Conservation (phyloP, 306 rosid genomes). For the Alnus rubra region DNA sequence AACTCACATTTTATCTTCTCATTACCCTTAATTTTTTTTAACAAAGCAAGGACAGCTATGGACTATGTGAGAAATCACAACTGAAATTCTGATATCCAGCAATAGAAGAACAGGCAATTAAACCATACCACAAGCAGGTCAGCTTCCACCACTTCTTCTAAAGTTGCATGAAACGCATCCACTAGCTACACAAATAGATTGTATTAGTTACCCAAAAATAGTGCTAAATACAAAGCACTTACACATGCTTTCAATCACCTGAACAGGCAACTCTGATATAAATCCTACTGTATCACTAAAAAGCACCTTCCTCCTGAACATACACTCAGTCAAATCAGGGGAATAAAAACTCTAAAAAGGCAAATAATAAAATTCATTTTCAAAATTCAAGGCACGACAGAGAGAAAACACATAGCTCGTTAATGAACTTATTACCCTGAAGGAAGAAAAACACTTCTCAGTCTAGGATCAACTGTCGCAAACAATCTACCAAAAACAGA, state of each 20-base stretch:
- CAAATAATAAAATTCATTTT: neutral
- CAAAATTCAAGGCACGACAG: slow-evolving; percentile 3
- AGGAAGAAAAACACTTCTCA: slow-evolving; percentile 81
- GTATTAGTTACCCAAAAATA: slow-evolving; percentile 24
- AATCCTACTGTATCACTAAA: slow-evolving; percentile 91
- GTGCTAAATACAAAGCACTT: slow-evolving; percentile 12
- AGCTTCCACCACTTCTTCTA: slow-evolving; percentile 96
- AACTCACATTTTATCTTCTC: neutral
- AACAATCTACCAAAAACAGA: slow-evolving; percentile 60
- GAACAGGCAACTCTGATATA: slow-evolving; percentile 90
- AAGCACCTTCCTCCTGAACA: slow-evolving; percentile 79
- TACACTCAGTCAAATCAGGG: slow-evolving; percentile 17
- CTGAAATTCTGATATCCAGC: slow-evolving; percentile 16
- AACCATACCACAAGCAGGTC: slow-evolving; percentile 91
- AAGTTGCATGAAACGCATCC: slow-evolving; percentile 97
- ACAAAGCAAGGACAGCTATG: neutral
- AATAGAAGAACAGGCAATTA: slow-evolving; percentile 22
- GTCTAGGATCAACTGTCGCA: slow-evolving; percentile 90
- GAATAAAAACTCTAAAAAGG: slow-evolving; percentile 8
- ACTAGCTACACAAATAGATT: slow-evolving; percentile 54
- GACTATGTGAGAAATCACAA: neutral
- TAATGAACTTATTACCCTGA: slow-evolving; percentile 68
- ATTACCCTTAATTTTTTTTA: neutral
- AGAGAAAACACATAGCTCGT: slow-evolving; percentile 18
- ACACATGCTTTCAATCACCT: slow-evolving; percentile 57